Conservation (phyloP, 2,329 filamentous ascomycete species). For the Nemania sp. region DNA sequence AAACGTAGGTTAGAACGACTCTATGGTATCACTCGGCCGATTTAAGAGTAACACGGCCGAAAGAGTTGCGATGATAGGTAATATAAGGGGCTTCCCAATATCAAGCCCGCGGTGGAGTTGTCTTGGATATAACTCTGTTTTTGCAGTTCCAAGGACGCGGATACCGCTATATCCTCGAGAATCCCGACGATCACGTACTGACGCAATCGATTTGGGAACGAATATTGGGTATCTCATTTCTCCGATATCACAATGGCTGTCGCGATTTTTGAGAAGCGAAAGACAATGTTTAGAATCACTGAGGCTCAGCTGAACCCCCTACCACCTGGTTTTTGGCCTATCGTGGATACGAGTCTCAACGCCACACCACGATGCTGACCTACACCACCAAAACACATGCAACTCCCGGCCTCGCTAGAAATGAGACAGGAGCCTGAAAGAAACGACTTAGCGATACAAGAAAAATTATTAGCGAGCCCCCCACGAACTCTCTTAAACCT, state of each 20-base stretch:
- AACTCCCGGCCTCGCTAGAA: background rate
- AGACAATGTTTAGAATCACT: background rate
- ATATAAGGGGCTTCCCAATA: background rate
- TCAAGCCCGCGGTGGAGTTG: background rate
- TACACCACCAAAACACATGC: constrained; percentile 13
- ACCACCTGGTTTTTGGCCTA: background rate
- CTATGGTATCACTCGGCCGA: constrained; percentile 28
- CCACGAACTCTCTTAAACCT: constrained; percentile 22
- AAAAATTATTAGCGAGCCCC: constrained; percentile 15
- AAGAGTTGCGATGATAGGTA: constrained; percentile 7
- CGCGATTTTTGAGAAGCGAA: background rate
- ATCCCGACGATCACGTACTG: background rate
- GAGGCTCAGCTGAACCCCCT: constrained; percentile 13
- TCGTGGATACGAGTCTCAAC: background rate
- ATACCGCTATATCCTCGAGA: too few species aligned
- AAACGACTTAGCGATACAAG: background rate
- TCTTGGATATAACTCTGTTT: background rate
- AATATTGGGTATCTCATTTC: background rate
- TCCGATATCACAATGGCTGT: background rate
- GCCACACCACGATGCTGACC: constrained; percentile 17
- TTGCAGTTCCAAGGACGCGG: background rate
- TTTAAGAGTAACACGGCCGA: constrained; percentile 27
- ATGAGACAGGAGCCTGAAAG: constrained; percentile 11
- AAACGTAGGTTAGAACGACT: background rate
- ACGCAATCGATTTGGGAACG: background rate